A percentile compares a stretch with the other conserved stretches of the same genome.
phyloP scores from a whole-genome alignment of 208 protist species.

The Leptomonas pyrrhocoris region DNA sequence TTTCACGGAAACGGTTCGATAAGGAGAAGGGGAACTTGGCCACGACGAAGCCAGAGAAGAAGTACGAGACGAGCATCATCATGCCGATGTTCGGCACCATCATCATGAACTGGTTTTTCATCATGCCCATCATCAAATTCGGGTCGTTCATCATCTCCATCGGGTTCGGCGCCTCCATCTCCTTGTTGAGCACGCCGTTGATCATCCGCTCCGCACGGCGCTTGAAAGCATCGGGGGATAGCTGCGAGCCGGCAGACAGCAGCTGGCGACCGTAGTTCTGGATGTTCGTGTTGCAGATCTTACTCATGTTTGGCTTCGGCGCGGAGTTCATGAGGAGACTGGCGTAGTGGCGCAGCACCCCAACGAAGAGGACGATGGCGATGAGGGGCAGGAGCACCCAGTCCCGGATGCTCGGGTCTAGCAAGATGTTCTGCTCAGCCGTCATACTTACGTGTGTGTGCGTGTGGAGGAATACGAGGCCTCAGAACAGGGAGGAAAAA shows the following conservation, averaged over 20 bases:
- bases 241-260: slow-evolving; percentile 45
- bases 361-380: slow-evolving; percentile 92
- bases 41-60: slow-evolving; percentile 97
- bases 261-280: slow-evolving; percentile 72
- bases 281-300: slow-evolving; percentile 73
- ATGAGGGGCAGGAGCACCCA: slow-evolving; percentile 97
- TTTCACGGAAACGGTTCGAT: slow-evolving; percentile 91
- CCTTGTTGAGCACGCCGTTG: slow-evolving; percentile 57
- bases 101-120: slow-evolving; percentile 95
- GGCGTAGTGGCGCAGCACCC: slow-evolving; percentile 91
- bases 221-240: slow-evolving; percentile 68
- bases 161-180: slow-evolving; percentile 78
- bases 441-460: slow-evolving; percentile 34
- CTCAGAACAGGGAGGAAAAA: slow-evolving; percentile 28
- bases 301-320: slow-evolving; percentile 51
- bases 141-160: slow-evolving; percentile 94
- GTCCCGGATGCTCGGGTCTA: slow-evolving; percentile 94
- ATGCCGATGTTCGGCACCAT: slow-evolving; percentile 95
- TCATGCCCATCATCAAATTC: slow-evolving; percentile 92
- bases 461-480: not conserved
- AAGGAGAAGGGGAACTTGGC: slow-evolving; percentile 96
- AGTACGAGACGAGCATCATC: slow-evolving; percentile 96
- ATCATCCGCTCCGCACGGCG: slow-evolving; percentile 64
- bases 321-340: slow-evolving; percentile 61
- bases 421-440: slow-evolving; percentile 75